Base-by-base conservation (phyloP, 148 eudicot species). In the Pouteria glomerata region DNA sequence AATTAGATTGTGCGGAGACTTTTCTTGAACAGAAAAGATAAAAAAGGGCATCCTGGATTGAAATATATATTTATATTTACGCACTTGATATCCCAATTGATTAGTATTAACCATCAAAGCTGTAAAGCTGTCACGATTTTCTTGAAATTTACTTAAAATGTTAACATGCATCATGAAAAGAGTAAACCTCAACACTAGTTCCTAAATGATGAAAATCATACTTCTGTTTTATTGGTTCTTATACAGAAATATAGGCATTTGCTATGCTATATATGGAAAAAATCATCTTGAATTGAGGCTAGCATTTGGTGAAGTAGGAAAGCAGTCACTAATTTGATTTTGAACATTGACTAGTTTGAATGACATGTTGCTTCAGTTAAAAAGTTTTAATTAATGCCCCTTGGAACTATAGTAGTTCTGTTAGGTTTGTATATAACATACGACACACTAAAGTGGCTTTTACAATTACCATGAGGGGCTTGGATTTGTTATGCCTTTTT, bases 181-280 rank as follows among this genome's bases (percentile, higher is more conserved):
- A 39, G 31, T 63, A 2, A 0, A 26, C 35, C n/a, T 12, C 44
- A 15, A 7, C 14, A 50, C 48, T 39, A 39, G 24, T 41, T 39
- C 4, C n/a, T 41, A 11, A 41, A 39, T 0, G 4, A 63, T 8
- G 4, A 63, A 39, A 39, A 39, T 39, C 29, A 6, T 11, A 21
- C 16, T 62, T 62, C 45, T 62, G 63, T 33, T 59, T 59, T 7
- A 62, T 35, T 48, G 33, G 16, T 66, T 30, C 70, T 29, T 51
- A 31, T 8, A 31, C 42, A 55, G 19, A 53, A 21, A 30, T 37
- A 33, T 37, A 3, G 6, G 3, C 35, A 8, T 52, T 69, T 69
- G 7, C 33, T 37, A 26, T 10, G 6, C 26, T 69, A 29, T 26
- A 30, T 3, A 26, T 39, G n/a, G 51, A 7, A 2, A 16, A 68